phyloP scores from a whole-genome alignment of 1,284 basidiomycete genomes.

The Boletus smithii region DNA sequence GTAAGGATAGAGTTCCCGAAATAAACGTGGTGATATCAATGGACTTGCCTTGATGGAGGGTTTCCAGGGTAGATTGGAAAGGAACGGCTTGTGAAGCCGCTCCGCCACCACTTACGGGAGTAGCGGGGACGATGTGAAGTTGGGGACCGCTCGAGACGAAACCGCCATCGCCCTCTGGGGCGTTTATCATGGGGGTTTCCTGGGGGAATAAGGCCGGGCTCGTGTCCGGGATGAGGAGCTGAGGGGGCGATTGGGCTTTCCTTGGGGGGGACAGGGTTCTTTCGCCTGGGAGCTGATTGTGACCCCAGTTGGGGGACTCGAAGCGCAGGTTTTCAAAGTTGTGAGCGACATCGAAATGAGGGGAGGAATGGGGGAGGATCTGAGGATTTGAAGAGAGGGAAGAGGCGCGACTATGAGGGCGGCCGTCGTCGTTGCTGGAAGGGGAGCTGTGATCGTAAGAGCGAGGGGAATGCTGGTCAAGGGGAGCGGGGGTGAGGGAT shows the following conservation, averaged over 20 bases:
- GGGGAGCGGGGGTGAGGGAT: slow-evolving; percentile 38
- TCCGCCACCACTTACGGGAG: slow-evolving; percentile 64
- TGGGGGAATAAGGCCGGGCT: slow-evolving; percentile 31
- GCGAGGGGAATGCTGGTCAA: slow-evolving; percentile 40
- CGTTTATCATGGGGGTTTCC: slow-evolving; percentile 58
- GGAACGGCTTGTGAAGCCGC: slow-evolving; percentile 44
- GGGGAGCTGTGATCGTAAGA: slow-evolving; percentile 62
- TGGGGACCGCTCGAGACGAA: slow-evolving; percentile 49
- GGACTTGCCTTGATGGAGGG: slow-evolving; percentile 50
- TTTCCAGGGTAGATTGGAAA: slow-evolving; percentile 47
- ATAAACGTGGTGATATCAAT: slow-evolving; percentile 27
- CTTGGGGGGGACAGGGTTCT: slow-evolving; percentile 41
- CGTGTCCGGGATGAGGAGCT: slow-evolving; percentile 60
- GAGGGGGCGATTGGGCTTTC: slow-evolving; percentile 67
- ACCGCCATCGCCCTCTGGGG: slow-evolving; percentile 59
- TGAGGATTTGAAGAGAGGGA: slow-evolving; percentile 55
- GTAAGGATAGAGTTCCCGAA: slow-evolving; percentile 35
- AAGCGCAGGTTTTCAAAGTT: slow-evolving; percentile 60
- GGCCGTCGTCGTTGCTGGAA: slow-evolving; percentile 49
- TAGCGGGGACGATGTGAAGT: slow-evolving; percentile 77
- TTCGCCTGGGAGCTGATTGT: slow-evolving; percentile 47
- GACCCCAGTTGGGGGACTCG: slow-evolving; percentile 57
- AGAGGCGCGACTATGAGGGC: slow-evolving; percentile 55
- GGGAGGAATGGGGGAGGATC: slow-evolving; percentile 43
- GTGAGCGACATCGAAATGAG: slow-evolving; percentile 52